Percentiles rank a stretch among this genome's conserved stretches.
Evolutionary conservation across 331 rosid species (phyloP).

Genomic region (Erythrophleum ivorense): DNA sequence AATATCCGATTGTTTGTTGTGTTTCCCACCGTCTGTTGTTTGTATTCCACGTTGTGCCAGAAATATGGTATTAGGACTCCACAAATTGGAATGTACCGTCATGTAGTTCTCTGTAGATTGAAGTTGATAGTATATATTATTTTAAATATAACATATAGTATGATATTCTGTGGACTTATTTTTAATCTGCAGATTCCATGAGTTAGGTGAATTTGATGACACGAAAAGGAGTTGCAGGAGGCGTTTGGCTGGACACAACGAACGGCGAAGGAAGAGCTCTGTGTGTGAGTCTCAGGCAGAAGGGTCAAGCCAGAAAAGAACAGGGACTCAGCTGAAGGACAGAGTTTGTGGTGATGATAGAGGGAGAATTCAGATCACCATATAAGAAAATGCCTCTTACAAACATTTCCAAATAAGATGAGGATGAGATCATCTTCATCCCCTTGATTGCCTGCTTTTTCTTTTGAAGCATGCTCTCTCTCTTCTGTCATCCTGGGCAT

Average conservation of each 20-base stretch:
- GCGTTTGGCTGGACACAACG: slow-evolving; percentile 78
- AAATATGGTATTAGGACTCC: background rate
- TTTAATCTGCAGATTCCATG: slow-evolving; percentile 64
- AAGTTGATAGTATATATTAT: slow-evolving; percentile 4
- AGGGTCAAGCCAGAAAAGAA: slow-evolving; percentile 60
- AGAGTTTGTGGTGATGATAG: slow-evolving; percentile 48
- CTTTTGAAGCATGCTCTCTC: slow-evolving; percentile 60
- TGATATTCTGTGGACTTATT: background rate
- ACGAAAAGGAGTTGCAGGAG: slow-evolving; percentile 72
- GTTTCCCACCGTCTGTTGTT: background rate
- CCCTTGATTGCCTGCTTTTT: background rate
- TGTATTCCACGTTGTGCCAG: background rate
- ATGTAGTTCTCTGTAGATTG: background rate
- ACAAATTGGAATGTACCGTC: background rate
- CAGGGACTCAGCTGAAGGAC: slow-evolving; percentile 52
- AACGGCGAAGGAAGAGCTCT: slow-evolving; percentile 65
- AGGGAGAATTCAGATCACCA: slow-evolving; percentile 60
- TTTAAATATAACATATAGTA: background rate
- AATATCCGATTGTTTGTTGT: background rate
- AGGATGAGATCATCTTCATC: slow-evolving; percentile 4
- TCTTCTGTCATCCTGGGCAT: slow-evolving; percentile 66
- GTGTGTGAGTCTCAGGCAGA: slow-evolving; percentile 55
- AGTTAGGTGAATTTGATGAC: slow-evolving; percentile 70
- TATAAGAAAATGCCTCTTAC: slow-evolving; percentile 49
- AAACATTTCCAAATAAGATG: slow-evolving; percentile 57